Evolutionary conservation across 371 early-diverging fungal species (phyloP).

Genomic region (Mortierella polycephala): DNA sequence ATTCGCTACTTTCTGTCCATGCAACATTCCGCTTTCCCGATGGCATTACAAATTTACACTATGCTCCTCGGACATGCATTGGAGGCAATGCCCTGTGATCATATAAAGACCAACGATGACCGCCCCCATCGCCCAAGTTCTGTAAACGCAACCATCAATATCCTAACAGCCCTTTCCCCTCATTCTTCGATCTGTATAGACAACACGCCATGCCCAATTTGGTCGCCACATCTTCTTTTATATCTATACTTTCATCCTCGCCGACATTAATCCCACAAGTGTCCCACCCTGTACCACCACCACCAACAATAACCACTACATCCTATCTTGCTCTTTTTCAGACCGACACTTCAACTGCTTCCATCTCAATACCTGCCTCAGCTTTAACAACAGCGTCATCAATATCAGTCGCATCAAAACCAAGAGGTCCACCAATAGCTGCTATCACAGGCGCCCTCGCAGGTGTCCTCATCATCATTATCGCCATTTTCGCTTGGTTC

Average conservation of each 20-base stretch:
- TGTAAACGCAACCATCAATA: not conserved
- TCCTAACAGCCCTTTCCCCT: not conserved
- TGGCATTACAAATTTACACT: not conserved
- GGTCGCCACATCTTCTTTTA: not conserved
- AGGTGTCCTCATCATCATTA: constrained; percentile 18
- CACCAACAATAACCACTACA: no score
- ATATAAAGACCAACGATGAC: no score
- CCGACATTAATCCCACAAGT: no score
- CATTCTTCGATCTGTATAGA: not conserved
- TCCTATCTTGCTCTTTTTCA: no score
- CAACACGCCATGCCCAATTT: no score
- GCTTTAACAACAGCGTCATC: constrained; percentile 5
- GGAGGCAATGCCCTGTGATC: not conserved
- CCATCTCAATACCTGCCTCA: not conserved
- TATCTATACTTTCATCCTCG: not conserved
- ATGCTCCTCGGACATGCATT: not conserved
- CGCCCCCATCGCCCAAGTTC: not conserved
- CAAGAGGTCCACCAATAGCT: constrained; percentile 11
- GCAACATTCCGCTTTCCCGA: no score
- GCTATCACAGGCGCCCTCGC: constrained; percentile 16
- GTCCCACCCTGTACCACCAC: no score
- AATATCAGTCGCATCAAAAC: not conserved
- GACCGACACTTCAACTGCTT: no score
- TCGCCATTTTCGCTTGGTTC: constrained; percentile 9
- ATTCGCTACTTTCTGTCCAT: not conserved